phyloP scores from a whole-genome alignment of 257 asterid genomes.

The Nyctanthes arbortristis region DNA sequence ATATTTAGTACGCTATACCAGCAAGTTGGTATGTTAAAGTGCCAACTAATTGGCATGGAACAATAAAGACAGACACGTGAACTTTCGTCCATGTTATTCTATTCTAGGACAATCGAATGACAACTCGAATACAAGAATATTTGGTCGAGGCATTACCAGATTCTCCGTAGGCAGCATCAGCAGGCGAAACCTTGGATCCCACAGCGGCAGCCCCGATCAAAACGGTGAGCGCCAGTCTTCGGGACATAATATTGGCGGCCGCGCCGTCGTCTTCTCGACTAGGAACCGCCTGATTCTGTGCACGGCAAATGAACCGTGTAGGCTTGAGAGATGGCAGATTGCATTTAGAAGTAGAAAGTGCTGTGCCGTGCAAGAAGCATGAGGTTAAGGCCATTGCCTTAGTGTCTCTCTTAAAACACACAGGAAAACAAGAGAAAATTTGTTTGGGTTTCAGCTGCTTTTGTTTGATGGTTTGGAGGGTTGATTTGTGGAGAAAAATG shows the following conservation, averaged over 20 bases:
- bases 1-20: not conserved
- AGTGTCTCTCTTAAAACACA: not conserved
- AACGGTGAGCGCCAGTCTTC: constrained; percentile 66
- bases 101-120: not conserved
- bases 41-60: too few species aligned
- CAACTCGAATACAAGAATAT: too few species aligned
- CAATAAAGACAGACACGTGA: too few species aligned
- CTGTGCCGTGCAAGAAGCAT: constrained; percentile 57
- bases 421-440: too few species aligned
- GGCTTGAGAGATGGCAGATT: constrained; percentile 39
- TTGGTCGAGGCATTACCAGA: constrained; percentile 51
- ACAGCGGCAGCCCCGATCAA: constrained; percentile 72
- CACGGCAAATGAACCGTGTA: constrained; percentile 52
- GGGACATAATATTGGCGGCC: constrained; percentile 47
- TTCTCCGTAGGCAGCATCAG: constrained; percentile 89
- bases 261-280: constrained; percentile 26
- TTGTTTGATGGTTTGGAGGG: not conserved
- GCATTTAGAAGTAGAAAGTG: constrained; percentile 40
- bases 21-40: too few species aligned
- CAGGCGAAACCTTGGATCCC: constrained; percentile 74
- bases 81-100: too few species aligned
- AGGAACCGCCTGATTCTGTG: constrained; percentile 48
- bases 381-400: constrained; percentile 69
- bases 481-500: constrained; percentile 35
- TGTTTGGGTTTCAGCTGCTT: not conserved